Percentiles rank a stretch among this genome's conserved stretches.
These are phyloP conservation scores for Eucalyptus erythrocorys DNA, from an alignment of 345 rosid species.

Conservation along the genomic window DNA sequence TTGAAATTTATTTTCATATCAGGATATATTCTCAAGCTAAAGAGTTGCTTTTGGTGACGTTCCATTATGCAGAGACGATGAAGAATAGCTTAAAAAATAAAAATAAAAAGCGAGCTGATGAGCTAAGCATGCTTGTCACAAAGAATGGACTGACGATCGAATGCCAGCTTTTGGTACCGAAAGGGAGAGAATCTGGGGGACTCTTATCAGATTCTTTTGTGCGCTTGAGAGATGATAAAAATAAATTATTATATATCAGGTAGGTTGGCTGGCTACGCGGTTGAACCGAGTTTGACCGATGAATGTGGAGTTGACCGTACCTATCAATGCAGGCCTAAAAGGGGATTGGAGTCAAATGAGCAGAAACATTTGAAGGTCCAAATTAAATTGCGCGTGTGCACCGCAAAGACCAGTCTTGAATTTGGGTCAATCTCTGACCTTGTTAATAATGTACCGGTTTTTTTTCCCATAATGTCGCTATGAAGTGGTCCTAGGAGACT, in stretches of 20 bases:
- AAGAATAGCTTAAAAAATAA: background rate
- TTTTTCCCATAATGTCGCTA: background rate
- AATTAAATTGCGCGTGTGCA: background rate
- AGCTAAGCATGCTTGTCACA: background rate
- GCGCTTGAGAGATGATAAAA: background rate
- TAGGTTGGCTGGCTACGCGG: background rate
- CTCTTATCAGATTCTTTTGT: background rate
- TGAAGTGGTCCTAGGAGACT: background rate
- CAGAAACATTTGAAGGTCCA: background rate
- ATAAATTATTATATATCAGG: background rate
- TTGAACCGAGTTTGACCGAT: background rate
- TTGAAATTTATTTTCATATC: background rate
- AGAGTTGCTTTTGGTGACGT: background rate
- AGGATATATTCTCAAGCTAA: background rate
- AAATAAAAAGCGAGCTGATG: background rate
- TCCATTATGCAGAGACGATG: background rate
- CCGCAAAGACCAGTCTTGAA: background rate
- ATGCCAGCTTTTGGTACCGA: background rate
- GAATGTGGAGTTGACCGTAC: background rate
- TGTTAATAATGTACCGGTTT: background rate
- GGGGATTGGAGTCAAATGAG: background rate
- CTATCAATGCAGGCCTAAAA: background rate
- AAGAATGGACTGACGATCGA: background rate
- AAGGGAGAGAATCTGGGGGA: background rate
- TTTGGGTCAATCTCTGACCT: background rate